These are phyloP conservation scores for Rhizopus stolonifer DNA, from an alignment of 371 early-diverging fungal genomes.

Conservation along the genomic window DNA sequence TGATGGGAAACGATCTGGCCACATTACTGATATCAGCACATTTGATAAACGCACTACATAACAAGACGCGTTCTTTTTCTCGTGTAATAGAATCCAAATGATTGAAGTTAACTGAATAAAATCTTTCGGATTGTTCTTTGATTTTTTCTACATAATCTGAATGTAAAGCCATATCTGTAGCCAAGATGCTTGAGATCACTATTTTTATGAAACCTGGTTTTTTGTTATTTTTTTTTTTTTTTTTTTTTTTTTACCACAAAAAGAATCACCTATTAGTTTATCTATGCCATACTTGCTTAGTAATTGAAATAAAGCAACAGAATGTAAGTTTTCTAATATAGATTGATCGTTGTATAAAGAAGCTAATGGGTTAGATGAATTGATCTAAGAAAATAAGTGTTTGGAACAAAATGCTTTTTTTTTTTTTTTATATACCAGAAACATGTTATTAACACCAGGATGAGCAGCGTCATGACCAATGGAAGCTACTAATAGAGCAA, in stretches of 20 bases:
- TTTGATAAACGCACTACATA: constrained; percentile 75
- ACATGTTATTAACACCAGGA: constrained; percentile 80
- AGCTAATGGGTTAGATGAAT: constrained; percentile 71
- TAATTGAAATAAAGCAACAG: constrained; percentile 79
- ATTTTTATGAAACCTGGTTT: constrained; percentile 64
- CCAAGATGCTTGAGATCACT: constrained; percentile 70
- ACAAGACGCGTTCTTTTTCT: constrained; percentile 49
- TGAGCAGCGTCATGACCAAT: constrained; percentile 86
- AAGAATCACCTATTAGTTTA: constrained; percentile 19
- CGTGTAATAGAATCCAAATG: constrained; percentile 9
- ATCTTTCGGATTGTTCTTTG: constrained; percentile 55
- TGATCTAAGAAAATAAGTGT: constrained; percentile 13
- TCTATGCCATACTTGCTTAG: constrained; percentile 67
- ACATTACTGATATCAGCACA: constrained; percentile 85
- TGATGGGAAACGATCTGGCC: constrained; percentile 56
- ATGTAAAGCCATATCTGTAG: constrained; percentile 83
- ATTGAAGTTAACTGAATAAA: constrained; percentile 18
- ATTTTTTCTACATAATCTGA: constrained; percentile 72
- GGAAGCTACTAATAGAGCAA: constrained; percentile 73
- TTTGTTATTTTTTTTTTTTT: not conserved
- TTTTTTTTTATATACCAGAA: constrained; percentile 46
- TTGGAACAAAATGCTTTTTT: not conserved
- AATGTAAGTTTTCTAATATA: constrained; percentile 92
- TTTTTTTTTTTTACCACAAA: constrained; percentile 1
- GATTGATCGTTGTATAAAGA: constrained; percentile 89